Evolutionary conservation across 2,329 filamentous ascomycete species (phyloP).

Genomic region (Fusarium redolens): DNA sequence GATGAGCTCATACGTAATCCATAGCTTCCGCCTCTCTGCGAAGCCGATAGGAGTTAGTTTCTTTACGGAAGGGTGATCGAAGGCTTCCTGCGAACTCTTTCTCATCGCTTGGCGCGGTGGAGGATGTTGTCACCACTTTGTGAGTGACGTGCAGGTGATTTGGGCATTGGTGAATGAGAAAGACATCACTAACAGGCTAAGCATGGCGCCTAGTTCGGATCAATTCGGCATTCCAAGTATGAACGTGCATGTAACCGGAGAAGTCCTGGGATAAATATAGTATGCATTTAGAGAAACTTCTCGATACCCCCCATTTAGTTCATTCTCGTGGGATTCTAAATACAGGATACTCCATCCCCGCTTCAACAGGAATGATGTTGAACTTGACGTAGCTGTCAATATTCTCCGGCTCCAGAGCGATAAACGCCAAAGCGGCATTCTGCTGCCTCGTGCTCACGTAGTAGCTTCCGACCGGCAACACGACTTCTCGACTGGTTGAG

Average conservation of each 20-base stretch:
- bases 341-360: slow-evolving; percentile 16
- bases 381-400: slow-evolving; percentile 27
- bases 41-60: neutral
- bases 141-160: neutral
- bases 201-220: neutral
- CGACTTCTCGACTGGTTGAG: neutral
- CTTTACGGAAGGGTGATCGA: neutral
- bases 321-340: neutral
- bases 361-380: slow-evolving; percentile 6
- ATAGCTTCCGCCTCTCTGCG: neutral
- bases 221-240: neutral
- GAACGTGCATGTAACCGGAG: rapidly evolving
- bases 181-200: neutral
- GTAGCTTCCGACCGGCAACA: slow-evolving; percentile 3
- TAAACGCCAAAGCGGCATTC: slow-evolving; percentile 14
- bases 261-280: neutral
- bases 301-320: rapidly evolving
- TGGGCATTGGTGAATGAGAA: neutral
- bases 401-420: slow-evolving; percentile 16
- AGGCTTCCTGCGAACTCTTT: neutral
- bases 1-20: neutral
- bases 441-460: slow-evolving; percentile 11
- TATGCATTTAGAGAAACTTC: neutral
- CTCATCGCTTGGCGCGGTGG: neutral
- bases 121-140: neutral